These are phyloP conservation scores for Malania oleifera DNA, from an alignment of 164 flowering plant genomes.

Conservation along the genomic window DNA sequence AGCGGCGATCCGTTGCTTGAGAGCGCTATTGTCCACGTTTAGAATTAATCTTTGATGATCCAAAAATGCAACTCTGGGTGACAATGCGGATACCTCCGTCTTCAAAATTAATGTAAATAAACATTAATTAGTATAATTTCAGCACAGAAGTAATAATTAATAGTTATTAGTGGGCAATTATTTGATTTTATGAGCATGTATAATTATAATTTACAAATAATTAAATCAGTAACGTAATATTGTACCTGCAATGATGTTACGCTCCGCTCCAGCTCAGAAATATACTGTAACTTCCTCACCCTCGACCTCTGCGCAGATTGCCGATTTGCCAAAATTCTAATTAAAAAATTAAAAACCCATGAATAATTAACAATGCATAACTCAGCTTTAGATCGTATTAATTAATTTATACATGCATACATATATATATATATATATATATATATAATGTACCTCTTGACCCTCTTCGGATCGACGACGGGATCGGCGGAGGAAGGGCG, in stretches of 20 bases:
- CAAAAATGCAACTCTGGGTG: slow-evolving; percentile 70
- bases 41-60: slow-evolving; percentile 78
- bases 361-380: background rate
- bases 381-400: background rate
- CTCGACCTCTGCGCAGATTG: slow-evolving; percentile 91
- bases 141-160: too few relatives aligned
- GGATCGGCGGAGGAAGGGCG: slow-evolving; percentile 23
- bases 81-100: slow-evolving; percentile 71
- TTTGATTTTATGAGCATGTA: too few relatives aligned
- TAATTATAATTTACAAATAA: too few relatives aligned
- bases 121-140: too few relatives aligned
- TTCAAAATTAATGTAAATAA: slow-evolving; percentile 11
- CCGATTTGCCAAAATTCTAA: slow-evolving; percentile 77
- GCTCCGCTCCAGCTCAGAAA: slow-evolving; percentile 78
- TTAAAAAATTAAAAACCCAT: background rate
- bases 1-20: slow-evolving; percentile 80
- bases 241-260: slow-evolving; percentile 68
- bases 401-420: too few relatives aligned
- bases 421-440: too few relatives aligned
- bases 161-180: too few relatives aligned
- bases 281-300: slow-evolving; percentile 79
- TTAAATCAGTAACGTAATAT: background rate
- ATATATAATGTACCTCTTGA: slow-evolving; percentile 44
- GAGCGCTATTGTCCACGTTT: slow-evolving; percentile 68
- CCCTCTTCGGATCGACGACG: slow-evolving; percentile 63